Evolutionary conservation across 1,284 basidiomycete species (phyloP).

Genomic region (Afroboletus lepidellus): DNA sequence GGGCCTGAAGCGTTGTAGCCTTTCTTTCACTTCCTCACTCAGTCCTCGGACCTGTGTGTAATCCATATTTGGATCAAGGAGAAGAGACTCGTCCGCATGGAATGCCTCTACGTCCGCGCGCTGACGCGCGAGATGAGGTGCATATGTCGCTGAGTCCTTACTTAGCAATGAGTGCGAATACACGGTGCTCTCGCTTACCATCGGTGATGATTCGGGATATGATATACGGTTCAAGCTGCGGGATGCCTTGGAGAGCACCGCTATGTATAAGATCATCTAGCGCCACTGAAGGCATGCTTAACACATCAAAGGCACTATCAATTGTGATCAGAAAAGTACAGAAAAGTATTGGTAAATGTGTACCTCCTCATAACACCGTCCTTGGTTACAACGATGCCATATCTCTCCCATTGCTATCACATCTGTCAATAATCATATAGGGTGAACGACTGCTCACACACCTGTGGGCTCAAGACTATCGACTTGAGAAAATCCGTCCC

Average conservation of each 20-base stretch:
- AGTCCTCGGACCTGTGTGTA: constrained; percentile 67
- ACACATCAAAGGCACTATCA: constrained; percentile 69
- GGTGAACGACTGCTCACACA: constrained; percentile 23
- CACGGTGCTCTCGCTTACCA: constrained; percentile 40
- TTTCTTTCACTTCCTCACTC: constrained; percentile 74
- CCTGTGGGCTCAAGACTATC: constrained; percentile 58
- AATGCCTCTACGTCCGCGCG: constrained; percentile 76
- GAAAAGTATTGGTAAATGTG: constrained; percentile 7
- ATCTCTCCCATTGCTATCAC: constrained; percentile 53
- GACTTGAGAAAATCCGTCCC: constrained; percentile 52
- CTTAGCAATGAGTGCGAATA: constrained; percentile 4
- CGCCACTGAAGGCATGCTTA: constrained; percentile 63
- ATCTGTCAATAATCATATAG: constrained; percentile 1
- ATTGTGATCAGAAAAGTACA: neutral
- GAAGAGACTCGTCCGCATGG: constrained; percentile 71
- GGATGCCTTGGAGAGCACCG: constrained; percentile 55
- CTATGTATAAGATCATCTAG: constrained; percentile 41
- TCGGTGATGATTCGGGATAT: constrained; percentile 69
- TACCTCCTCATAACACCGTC: constrained; percentile 67
- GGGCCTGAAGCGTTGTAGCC: constrained; percentile 59
- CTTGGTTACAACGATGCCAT: constrained; percentile 54
- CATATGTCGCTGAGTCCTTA: constrained; percentile 42
- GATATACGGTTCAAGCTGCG: constrained; percentile 49
- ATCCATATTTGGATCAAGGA: constrained; percentile 69
- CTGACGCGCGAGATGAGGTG: constrained; percentile 65